Evolutionary conservation across 2,329 filamentous ascomycete genomes (phyloP), one percentile per base, ranked within the genome.

Genomic region (Orbilia blumenaviensis): DNA sequence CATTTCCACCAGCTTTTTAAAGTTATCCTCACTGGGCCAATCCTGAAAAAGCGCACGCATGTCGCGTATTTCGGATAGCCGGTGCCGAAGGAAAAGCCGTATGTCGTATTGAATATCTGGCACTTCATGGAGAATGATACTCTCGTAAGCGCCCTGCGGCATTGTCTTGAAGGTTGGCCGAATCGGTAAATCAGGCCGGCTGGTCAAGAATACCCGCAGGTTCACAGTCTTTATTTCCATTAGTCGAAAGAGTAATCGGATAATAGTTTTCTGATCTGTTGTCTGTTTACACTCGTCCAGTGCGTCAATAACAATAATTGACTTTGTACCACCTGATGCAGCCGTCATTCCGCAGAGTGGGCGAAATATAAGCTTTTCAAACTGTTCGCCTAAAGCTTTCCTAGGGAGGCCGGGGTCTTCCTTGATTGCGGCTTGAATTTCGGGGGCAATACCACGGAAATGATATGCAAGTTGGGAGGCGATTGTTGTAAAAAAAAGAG

Each of bases 401-500:
- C 3, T 61, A 3, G 42, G 12, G 21, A 71, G 56, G 14, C 10
- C 34, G 0, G 56, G 46, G 10, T 71, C 58, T 3, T 12, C 10
- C 12, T 56, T 58, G n/a, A 71, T 62, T 9, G 66, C 56, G 21
- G 16, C 23, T 41, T 44, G 38, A 10, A 71, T 64, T 10, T 78
- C 38, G 2, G 23, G 61, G n/a, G n/a, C n/a, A n/a, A n/a, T n/a
- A n/a, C 0, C 78, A 79, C 1, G 85, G 42, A 1, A 62, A 44
- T n/a, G 83, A 82, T 12, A 83, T 66, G 83, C 81, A 25, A 86
- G 78, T n/a, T n/a, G n/a, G n/a, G n/a, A n/a, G n/a, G n/a, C n/a
- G n/a, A n/a, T n/a, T 0, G 84, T 86, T 0, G 84, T 80, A 14
- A 86, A 81, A 34, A 86, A 81, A 52, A 79, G 81, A 2, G 77